Conservation (phyloP, 2,329 filamentous ascomycete species). For the Xylaria digitata region DNA sequence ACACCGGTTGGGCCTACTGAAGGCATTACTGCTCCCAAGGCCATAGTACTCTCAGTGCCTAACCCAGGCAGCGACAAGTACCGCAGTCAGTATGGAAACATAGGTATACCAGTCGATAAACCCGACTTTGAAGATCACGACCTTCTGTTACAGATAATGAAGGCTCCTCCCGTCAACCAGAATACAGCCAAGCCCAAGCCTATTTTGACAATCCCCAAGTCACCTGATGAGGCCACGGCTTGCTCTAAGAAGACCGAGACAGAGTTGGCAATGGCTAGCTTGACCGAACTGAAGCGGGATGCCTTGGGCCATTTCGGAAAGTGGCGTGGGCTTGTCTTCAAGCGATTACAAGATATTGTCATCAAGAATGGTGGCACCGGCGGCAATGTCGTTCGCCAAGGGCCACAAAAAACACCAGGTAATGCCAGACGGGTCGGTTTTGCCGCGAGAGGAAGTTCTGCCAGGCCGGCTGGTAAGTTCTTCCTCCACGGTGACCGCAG, state of each 20-base stretch:
- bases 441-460: slow-evolving; percentile 50
- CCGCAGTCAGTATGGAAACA: slow-evolving; percentile 44
- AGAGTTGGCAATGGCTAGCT: slow-evolving; percentile 47
- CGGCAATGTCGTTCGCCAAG: slow-evolving; percentile 44
- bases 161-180: slow-evolving; percentile 22
- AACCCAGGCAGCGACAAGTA: slow-evolving; percentile 52
- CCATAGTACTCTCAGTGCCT: slow-evolving; percentile 49
- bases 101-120: slow-evolving; percentile 35
- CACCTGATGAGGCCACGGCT: slow-evolving; percentile 47
- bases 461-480: slow-evolving; percentile 52
- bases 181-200: slow-evolving; percentile 27
- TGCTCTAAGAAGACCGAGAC: slow-evolving; percentile 54
- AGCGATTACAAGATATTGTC: slow-evolving; percentile 76
- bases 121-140: slow-evolving; percentile 44
- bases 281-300: slow-evolving; percentile 75
- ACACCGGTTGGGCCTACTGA: slow-evolving; percentile 48
- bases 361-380: slow-evolving; percentile 56
- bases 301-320: slow-evolving; percentile 79
- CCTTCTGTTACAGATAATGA: slow-evolving; percentile 38
- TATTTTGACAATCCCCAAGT: slow-evolving; percentile 46
- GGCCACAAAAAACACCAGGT: slow-evolving; percentile 40
- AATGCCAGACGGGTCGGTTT: slow-evolving; percentile 54
- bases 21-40: slow-evolving; percentile 46
- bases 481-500: slow-evolving; percentile 39
- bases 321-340: slow-evolving; percentile 79